These are phyloP conservation scores for Daldinia vernicosa DNA, from an alignment of 495 filamentous ascomycete species.

Conservation along the genomic window DNA sequence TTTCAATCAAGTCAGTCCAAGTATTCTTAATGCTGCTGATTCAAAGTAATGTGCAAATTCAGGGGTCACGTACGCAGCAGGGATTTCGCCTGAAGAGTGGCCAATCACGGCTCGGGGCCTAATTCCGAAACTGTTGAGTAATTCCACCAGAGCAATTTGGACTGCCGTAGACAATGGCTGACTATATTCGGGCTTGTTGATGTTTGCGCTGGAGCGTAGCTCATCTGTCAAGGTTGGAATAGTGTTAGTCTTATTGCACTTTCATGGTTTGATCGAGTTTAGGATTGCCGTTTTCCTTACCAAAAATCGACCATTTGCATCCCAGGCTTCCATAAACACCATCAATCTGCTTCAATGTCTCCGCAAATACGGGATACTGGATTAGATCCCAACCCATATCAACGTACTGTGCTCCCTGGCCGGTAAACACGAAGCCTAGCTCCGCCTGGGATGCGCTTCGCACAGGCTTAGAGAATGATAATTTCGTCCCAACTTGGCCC, in stretches of 20 bases:
- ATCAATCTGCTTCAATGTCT: constrained; percentile 31
- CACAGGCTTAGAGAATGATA: constrained; percentile 8
- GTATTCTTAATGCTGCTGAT: not conserved
- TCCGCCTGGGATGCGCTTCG: constrained; percentile 2
- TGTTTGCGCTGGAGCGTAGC: constrained; percentile 26
- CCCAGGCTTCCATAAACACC: constrained; percentile 32
- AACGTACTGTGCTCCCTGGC: constrained; percentile 57
- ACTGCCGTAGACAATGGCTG: constrained; percentile 56
- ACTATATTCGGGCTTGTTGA: constrained; percentile 49
- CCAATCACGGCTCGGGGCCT: constrained; percentile 57
- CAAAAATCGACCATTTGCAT: constrained; percentile 45
- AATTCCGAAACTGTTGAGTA: constrained; percentile 59
- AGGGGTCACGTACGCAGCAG: constrained; percentile 37
- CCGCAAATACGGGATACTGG: constrained; percentile 30
- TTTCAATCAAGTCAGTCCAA: not conserved
- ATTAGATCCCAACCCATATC: constrained; percentile 59
- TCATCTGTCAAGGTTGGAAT: not conserved
- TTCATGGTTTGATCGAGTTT: not conserved
- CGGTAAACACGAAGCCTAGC: constrained; percentile 51
- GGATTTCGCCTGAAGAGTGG: constrained; percentile 69
- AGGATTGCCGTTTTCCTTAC: constrained; percentile 12
- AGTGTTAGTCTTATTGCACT: not conserved
- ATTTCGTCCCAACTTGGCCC: not conserved
- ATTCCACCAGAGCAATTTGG: constrained; percentile 59
- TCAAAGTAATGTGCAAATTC: not conserved